Base-by-base conservation (phyloP, 2,329 filamentous ascomycete species). In the Plectosphaerella cucumerina region DNA sequence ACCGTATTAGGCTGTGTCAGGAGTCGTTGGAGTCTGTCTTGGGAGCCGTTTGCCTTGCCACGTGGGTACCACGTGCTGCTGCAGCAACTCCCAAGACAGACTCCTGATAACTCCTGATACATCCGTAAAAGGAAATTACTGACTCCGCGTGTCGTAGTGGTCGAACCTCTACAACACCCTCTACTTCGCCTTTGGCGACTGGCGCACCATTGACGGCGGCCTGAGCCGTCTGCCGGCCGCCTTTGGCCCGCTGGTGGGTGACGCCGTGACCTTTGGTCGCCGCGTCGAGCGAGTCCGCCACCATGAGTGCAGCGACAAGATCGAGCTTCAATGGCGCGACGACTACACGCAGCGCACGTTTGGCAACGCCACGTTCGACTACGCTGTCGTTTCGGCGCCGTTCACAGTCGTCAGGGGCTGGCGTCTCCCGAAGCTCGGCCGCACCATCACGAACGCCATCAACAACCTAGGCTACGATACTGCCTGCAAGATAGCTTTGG, bases 331-430 rank as follows among this genome's bases (percentile, higher is more conserved):
- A 20, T 87, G 80, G 77, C 76, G 78, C 51, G 55, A 71, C 52
- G 67, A 72, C 43, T 71, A 66, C 57, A 74, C 62, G 45, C 65
- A 68, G 34, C 50, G 56, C 18, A 58, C 59, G 53, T 68, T 74
- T 61, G 53, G 80, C 47, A 76, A 69, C 44, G 70, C 76, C 23
- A 73, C 76, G 3, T 86, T 81, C 59, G 85, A 89, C 67, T 88
- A 88, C 62, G 78, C 82, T 26, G 71, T 89, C 17, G 73, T 89
- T 6, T 74, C 83, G 0, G 77, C 78, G 0, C 85, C 85, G 0
- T 87, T 89, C 65, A 77, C 79, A 46, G 78, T 83, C 49, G 80
- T 87, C 37, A 74, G 84, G 33, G 73, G 80, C 21, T 86, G 84
- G 82, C 70, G 78, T 6, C 69, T 87, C 0, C 81, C 82, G 8